Evolutionary conservation across 75 land plant genomes (phyloP), one percentile per base, ranked within the genome.

Genomic region (Larix kaempferi): DNA sequence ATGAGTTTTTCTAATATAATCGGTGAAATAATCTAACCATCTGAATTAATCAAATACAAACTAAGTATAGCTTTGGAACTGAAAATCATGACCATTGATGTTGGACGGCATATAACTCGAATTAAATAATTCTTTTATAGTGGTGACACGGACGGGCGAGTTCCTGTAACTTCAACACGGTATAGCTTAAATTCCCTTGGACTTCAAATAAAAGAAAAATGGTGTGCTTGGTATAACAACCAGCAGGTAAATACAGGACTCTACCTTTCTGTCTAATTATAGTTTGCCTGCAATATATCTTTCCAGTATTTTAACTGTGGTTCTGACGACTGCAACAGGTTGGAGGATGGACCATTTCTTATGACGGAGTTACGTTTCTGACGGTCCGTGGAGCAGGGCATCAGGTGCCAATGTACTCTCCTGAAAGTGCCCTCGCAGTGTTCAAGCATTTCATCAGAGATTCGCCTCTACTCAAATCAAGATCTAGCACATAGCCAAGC

Each of bases 321-420:
- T n/a, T n/a, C n/a, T n/a, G 44, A 41, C 6, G 44, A 41, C 8
- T 67, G 49, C 21, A 17, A 8, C 49, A 67, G 71, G 93, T 89
- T 16, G 89, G 87, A 76, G 94, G 93, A 0, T 91, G 93, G 90
- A 57, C 77, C 33, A 85, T 89, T 75, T 84, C 78, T 23, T 93
- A 89, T 39, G 58, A 83, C 29, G 91, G 89, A 5, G 81, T 93
- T 0, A 86, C 85, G 22, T 94, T 88, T 78, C 88, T 83, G 56
- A 92, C 97, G 11, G 77, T 94, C 57, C 80, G 92, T 79, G 94
- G 91, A 57, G 97, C 94, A 52, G 97, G 97, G 1, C 97, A 94
- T 83, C 86, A 82, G 44, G 97, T 94, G 37, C 93, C 97, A 1
- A 5, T 81, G 16, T 58, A 62, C 59, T 59, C 73, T 25, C 86